Conservation (phyloP, 2,329 filamentous ascomycete species). For the Exophiala sp. region DNA sequence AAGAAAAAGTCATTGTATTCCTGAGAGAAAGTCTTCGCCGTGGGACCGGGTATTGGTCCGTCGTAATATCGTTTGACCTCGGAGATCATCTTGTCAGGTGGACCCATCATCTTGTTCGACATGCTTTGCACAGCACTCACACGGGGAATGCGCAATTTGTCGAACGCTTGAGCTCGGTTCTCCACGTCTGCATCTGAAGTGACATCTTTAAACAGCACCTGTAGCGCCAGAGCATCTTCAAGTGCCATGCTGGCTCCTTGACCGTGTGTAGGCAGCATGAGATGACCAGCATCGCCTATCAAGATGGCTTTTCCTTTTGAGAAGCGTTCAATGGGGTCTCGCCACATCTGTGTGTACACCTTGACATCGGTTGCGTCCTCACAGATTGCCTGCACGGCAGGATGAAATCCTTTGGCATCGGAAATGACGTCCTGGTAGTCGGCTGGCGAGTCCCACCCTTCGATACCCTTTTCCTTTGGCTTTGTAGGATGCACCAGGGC, state of each 20-base stretch:
- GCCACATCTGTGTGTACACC: constrained; percentile 21
- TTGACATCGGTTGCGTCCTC: constrained; percentile 19
- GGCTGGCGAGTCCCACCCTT: constrained; percentile 18
- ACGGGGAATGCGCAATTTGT: constrained; percentile 15
- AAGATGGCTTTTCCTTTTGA: constrained; percentile 53
- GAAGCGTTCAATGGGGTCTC: constrained; percentile 39
- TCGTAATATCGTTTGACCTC: constrained; percentile 15
- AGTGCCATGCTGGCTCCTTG: constrained; percentile 36
- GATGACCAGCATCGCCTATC: constrained; percentile 63
- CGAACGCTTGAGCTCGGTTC: constrained; percentile 7
- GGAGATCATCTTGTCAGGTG: constrained; percentile 13
- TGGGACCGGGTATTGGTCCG: constrained; percentile 14
- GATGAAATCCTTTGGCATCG: constrained; percentile 17
- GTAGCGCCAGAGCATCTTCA: constrained; percentile 33
- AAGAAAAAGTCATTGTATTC: constrained; percentile 23
- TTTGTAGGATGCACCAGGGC: constrained; percentile 21
- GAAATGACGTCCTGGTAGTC: constrained; percentile 11
- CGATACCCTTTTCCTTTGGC: constrained; percentile 11
- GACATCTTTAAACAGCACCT: constrained; percentile 28
- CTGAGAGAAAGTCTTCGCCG: constrained; percentile 13
- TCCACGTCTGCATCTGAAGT: constrained; percentile 1
- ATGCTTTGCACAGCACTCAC: constrained; percentile 15
- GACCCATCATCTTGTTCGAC: constrained; percentile 22
- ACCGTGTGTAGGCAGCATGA: constrained; percentile 60
- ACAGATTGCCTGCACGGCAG: constrained; percentile 18